Percentiles rank a stretch among this genome's conserved stretches.
Evolutionary conservation across 1,284 basidiomycete genomes (phyloP).

Genomic region (Ganoderma multipileum): DNA sequence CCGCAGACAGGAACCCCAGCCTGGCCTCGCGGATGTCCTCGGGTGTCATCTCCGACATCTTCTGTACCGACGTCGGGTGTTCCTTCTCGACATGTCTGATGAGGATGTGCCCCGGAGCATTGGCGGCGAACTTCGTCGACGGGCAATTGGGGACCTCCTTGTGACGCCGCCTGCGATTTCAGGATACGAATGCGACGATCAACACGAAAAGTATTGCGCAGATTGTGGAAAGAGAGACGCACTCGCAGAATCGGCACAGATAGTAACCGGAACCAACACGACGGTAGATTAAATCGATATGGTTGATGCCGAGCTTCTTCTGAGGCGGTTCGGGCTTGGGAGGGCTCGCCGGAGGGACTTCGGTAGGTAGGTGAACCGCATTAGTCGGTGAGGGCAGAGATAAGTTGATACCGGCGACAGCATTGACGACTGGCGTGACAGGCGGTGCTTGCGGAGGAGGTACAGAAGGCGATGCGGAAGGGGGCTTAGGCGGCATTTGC

Average conservation of each 20-base stretch:
- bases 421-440: background rate
- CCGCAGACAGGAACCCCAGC: background rate
- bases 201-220: background rate
- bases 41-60: constrained; percentile 25
- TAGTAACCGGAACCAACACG: constrained; percentile 14
- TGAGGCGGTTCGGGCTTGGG: background rate
- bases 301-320: constrained; percentile 30
- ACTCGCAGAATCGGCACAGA: constrained; percentile 35
- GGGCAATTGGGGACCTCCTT: constrained; percentile 1
- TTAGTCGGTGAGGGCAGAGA: background rate
- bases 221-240: constrained; percentile 10
- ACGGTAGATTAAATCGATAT: constrained; percentile 34
- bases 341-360: background rate
- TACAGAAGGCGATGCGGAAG: background rate
- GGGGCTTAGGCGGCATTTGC: background rate
- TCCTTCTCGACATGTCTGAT: constrained; percentile 28
- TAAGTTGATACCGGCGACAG: background rate
- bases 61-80: constrained; percentile 29
- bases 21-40: constrained; percentile 24
- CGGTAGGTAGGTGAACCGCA: constrained; percentile 12
- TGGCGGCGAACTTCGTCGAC: constrained; percentile 7
- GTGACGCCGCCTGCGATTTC: constrained; percentile 3
- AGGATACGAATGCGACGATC: background rate
- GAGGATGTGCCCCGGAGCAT: constrained; percentile 21
- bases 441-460: background rate